These are phyloP conservation scores for Casaregolazyma suthepensis DNA, from an alignment of 1,139 yeast genomes.

Conservation along the genomic window DNA sequence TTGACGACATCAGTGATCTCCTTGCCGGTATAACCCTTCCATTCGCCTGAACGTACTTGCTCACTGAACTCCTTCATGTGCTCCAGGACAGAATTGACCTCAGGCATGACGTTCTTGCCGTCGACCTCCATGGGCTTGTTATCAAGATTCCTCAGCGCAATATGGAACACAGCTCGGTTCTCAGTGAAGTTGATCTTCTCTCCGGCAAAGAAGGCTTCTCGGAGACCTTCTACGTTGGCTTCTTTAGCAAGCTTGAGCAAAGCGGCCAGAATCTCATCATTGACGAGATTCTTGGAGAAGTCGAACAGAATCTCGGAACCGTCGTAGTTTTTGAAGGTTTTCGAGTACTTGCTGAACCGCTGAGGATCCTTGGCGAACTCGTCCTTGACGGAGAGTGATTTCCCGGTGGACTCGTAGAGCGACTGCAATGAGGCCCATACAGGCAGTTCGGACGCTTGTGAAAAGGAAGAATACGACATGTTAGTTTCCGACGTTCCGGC, in stretches of 20 bases:
- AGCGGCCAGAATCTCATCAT: slow-evolving; percentile 67
- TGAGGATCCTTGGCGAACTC: slow-evolving; percentile 69
- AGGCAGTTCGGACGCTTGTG: slow-evolving; percentile 67
- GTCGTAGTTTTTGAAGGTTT: slow-evolving; percentile 74
- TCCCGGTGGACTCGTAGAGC: slow-evolving; percentile 62
- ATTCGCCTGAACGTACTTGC: slow-evolving; percentile 79
- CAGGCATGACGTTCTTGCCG: slow-evolving; percentile 81
- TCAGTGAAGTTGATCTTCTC: slow-evolving; percentile 93
- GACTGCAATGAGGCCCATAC: slow-evolving; percentile 78
- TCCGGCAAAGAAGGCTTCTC: slow-evolving; percentile 90
- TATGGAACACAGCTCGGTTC: slow-evolving; percentile 94
- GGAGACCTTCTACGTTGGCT: slow-evolving; percentile 77
- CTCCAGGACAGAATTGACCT: slow-evolving; percentile 80
- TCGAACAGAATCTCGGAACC: slow-evolving; percentile 87
- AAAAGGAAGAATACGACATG: slow-evolving; percentile 45
- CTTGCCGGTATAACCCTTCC: slow-evolving; percentile 98
- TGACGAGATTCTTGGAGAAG: slow-evolving; percentile 87
- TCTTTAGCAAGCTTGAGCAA: slow-evolving; percentile 80
- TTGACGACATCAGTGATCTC: slow-evolving; percentile 88
- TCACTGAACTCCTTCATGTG: slow-evolving; percentile 97
- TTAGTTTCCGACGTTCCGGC: background rate
- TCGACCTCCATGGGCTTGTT: slow-evolving; percentile 80
- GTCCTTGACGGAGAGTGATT: slow-evolving; percentile 63
- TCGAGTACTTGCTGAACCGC: slow-evolving; percentile 70
- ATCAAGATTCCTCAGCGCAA: slow-evolving; percentile 89